Base-by-base conservation (phyloP, 805 yeast genomes). In the Candida boleticola region DNA sequence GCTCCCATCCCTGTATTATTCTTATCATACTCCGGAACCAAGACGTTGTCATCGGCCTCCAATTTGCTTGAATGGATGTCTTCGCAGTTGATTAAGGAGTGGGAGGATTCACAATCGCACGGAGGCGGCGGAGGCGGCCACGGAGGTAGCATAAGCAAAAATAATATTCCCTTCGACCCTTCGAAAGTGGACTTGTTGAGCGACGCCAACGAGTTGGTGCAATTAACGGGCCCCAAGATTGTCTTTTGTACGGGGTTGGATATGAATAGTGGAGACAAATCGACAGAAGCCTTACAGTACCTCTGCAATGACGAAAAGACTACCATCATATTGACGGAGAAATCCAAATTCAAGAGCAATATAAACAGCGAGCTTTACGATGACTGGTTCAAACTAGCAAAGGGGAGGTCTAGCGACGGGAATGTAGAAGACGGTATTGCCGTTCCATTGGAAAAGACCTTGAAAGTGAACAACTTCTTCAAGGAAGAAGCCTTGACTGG, bases 41-140 rank as follows among this genome's bases (percentile, higher is more conserved):
- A 92, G 54, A 74, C 84, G 3, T 61, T 93, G 43, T 76, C 84
- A 20, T 88, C 85, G 56, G 96, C 97, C 0, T 79, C 88, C 11
- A 85, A 89, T 42, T 85, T 93, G 83, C 65, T 92, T 22, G 99
- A 93, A 66, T 93, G 98, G 98, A 85, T 93, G 89, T 82, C 95
- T 0, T 78, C 92, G 0, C 75, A 83, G n/a, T 75, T 89, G n/a
- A 77, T 87, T 20, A 84, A 85, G 51, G 85, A 81, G 36, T 89
- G 96, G 92, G 96, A 89, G 54, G 64, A 58, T 29, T 63, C 64
- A 3, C 52, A 57, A 17, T 29, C 33, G 23, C 41, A 38, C 22
- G 39, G 39, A 7, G 35, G 40, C 5, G 27, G 27, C 11, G 27
- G 27, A 23, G 27, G 27, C 27, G 27, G 27, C 10, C 44, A 48